Evolutionary conservation across 2,329 filamentous ascomycete genomes (phyloP), one percentile per base, ranked within the genome.

Genomic region (Aspergillus tanneri): DNA sequence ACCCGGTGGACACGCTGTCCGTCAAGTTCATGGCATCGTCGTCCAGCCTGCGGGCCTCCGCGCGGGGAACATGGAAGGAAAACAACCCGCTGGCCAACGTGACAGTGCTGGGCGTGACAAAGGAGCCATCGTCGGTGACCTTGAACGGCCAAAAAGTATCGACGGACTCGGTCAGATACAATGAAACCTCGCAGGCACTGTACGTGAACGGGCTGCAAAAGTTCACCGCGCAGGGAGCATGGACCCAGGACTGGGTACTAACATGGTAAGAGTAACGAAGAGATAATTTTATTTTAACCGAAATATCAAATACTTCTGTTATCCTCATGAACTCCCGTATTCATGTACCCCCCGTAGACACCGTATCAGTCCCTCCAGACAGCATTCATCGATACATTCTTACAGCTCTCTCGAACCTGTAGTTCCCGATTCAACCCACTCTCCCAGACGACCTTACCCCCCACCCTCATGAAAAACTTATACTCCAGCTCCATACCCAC

Each of bases 401-500:
- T 12, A 38, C 35, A 38, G 16, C 22, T 19, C 18, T 23, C 18
- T 14, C n/a, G 9, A 12, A 38, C 19, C 35, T 19, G 7, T 24
- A 38, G 22, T 19, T 22, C 14, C 18, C 35, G 8, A 38, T 38
- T 38, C 19, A 5, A 9, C n/a, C 35, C 22, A 2, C 22, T 19
- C 19, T 38, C 35, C 35, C 35, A 38, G 22, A 38, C 2, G 8
- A 38, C 35, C 1, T 6, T 12, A 9, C 35, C 35, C 11, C 10
- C 19, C 11, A 12, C 35, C 1, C 35, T 7, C n/a, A 12, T 38
- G 56, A 88, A 79, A 60, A 82, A 90, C 72, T 88, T 88, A 66
- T 88, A 89, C 70, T 82, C 61, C 37, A 88, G 72, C 6, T 65
- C 70, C 49, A 73, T 71, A 1, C 84, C 84, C 0, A 80, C 73